Percentiles rank a stretch among this genome's conserved stretches.
These are phyloP conservation scores for Solanum lignicaule DNA, from an alignment of 257 asterid species.

Conservation along the genomic window DNA sequence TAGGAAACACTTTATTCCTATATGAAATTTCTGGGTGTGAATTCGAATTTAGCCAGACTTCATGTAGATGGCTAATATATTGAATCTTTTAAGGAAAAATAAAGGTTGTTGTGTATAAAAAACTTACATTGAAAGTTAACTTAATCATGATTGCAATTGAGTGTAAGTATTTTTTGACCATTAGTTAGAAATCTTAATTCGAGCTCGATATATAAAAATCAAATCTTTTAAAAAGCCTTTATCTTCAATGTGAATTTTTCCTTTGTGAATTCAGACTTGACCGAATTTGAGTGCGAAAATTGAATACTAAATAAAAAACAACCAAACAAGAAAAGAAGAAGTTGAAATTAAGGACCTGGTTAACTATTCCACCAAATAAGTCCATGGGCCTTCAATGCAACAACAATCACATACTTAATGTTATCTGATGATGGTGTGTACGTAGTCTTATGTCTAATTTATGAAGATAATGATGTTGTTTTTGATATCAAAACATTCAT, in stretches of 20 bases:
- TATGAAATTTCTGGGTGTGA: neutral
- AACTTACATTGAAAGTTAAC: neutral
- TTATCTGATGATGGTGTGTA: too few species aligned
- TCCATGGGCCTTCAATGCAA: neutral
- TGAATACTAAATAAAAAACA: too few species aligned
- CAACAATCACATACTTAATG: too few species aligned
- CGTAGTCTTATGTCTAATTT: too few species aligned
- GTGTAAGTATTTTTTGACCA: neutral
- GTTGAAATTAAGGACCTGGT: neutral
- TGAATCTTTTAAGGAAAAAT: too few species aligned
- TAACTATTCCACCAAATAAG: neutral
- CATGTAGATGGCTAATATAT: neutral
- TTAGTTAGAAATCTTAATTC: neutral
- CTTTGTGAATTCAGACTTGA: too few species aligned
- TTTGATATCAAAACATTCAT: neutral
- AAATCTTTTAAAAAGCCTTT: neutral
- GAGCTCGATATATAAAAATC: neutral
- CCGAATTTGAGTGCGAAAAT: too few species aligned
- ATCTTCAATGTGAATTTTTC: too few species aligned
- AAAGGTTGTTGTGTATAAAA: neutral
- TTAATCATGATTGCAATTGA: neutral
- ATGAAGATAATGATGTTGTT: too few species aligned
- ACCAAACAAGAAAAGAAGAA: neutral
- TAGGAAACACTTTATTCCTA: neutral
- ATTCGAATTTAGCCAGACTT: neutral